A percentile compares a stretch with the other conserved stretches of the same genome.
phyloP scores from a whole-genome alignment of 257 asterid genomes.

The Salvia rosmarinus region DNA sequence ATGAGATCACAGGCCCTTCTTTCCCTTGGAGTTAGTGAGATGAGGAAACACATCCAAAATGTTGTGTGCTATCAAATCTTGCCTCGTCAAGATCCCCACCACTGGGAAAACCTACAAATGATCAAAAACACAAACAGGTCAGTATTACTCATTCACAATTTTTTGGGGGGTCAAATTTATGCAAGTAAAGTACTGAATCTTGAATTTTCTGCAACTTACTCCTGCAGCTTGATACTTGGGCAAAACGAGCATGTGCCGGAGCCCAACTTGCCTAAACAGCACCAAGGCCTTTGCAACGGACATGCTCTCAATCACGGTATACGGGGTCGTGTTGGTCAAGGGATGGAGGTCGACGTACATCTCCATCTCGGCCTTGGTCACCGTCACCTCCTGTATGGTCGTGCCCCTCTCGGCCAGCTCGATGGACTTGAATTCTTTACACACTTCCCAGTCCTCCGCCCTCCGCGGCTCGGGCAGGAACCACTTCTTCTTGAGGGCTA shows the following conservation, averaged over 20 bases:
- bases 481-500: slow-evolving; percentile 84
- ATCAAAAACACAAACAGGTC: slow-evolving; percentile 28
- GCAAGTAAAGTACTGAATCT: neutral
- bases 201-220: slow-evolving; percentile 47
- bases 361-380: slow-evolving; percentile 73
- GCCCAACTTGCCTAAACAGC: slow-evolving; percentile 81
- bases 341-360: slow-evolving; percentile 87
- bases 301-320: slow-evolving; percentile 70
- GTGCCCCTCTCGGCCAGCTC: slow-evolving; percentile 77
- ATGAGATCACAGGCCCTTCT: slow-evolving; percentile 53
- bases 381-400: slow-evolving; percentile 63
- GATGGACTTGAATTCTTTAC: slow-evolving; percentile 69
- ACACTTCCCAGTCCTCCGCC: slow-evolving; percentile 81
- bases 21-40: slow-evolving; percentile 57
- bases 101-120: slow-evolving; percentile 65
- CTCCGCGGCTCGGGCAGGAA: slow-evolving; percentile 66
- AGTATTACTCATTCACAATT: slow-evolving; percentile 2
- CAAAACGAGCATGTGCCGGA: slow-evolving; percentile 78
- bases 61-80: slow-evolving; percentile 80
- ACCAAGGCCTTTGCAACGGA: slow-evolving; percentile 90
- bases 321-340: slow-evolving; percentile 74
- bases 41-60: slow-evolving; percentile 75
- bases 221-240: slow-evolving; percentile 85
- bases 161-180: neutral
- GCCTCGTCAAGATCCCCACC: slow-evolving; percentile 89